Evolutionary conservation across 78 protist species (phyloP), one percentile per base, ranked within the genome.

Genomic region (Ministeria vibrans): DNA sequence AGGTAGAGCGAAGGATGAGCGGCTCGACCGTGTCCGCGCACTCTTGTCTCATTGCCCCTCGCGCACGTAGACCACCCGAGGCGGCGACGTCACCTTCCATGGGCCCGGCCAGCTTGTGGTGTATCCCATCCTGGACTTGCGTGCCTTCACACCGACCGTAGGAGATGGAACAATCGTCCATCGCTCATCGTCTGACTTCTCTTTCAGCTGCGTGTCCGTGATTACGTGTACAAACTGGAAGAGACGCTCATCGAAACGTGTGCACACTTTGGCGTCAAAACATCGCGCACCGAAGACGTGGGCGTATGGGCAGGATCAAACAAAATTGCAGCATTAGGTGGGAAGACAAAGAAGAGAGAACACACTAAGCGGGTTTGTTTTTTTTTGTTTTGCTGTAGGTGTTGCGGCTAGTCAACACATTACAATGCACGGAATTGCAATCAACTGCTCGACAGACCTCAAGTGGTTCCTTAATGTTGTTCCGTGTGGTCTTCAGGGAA

Each of bases 71-170:
- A 69, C 41, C 22, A 23, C 11, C 30, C 74, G 87, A 15, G 87
- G 87, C 7, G 87, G 87, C 30, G 46, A 77, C 34, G 59, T 77
- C 28, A 83, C 87, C 11, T 83, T 66, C 59, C 87, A 83, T 39
- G 87, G 87, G 36, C 87, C 87, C 23, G 87, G 87, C 25, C 87
- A 83, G 46, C 83, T 83, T 11, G 87, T 83, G 41, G 82, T 55
- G 15, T 83, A 83, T 43, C 87, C 87, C 23, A 78, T 83, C 45
- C 28, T 83, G 22, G 38, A 78, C 42, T 3, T 22, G 63, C 63
- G 4, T 55, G 63, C 63, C 32, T 55, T 55, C 63, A 2, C n/a
- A n/a, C n/a, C n/a, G n/a, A n/a, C n/a, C n/a, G n/a, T n/a, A n/a
- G n/a, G n/a, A n/a, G n/a, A n/a, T n/a, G n/a, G n/a, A n/a, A n/a